These are phyloP conservation scores for Eucalyptus microcorys DNA, from an alignment of 345 rosid genomes.

Conservation along the genomic window DNA sequence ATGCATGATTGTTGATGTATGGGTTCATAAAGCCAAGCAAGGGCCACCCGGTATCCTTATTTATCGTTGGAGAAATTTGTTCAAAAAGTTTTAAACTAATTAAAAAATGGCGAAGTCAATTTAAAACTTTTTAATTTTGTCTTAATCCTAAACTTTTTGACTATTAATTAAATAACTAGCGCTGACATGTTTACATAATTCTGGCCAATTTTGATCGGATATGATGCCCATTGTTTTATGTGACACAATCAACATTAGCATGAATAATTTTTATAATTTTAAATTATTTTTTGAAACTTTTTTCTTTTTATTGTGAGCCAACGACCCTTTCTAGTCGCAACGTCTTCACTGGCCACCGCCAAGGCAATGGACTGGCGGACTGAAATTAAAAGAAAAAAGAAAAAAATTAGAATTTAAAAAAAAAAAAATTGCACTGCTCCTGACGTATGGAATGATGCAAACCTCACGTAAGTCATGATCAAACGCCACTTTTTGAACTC, in stretches of 20 bases:
- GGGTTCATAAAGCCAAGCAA: accelerated
- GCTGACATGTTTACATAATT: background rate
- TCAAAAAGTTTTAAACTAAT: accelerated
- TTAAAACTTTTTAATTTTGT: background rate
- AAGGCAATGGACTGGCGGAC: background rate
- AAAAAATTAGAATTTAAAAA: too few species aligned
- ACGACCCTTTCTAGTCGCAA: background rate
- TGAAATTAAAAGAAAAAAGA: background rate
- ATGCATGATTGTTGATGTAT: background rate
- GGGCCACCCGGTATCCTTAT: accelerated
- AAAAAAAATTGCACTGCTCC: background rate
- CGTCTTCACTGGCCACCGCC: accelerated
- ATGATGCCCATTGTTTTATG: accelerated
- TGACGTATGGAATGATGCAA: background rate
- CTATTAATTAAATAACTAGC: accelerated
- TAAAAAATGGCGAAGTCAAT: accelerated
- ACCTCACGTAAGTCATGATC: background rate
- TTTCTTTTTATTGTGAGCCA: background rate
- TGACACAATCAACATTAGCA: accelerated
- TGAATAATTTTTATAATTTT: background rate
- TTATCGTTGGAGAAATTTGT: background rate
- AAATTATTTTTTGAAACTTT: background rate
- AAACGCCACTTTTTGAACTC: background rate
- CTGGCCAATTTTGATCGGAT: accelerated
- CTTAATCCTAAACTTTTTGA: accelerated